Percentiles rank a stretch among this genome's conserved stretches.
Conservation (phyloP, 148 eudicot genomes). For the Rhododendron henanense region DNA sequence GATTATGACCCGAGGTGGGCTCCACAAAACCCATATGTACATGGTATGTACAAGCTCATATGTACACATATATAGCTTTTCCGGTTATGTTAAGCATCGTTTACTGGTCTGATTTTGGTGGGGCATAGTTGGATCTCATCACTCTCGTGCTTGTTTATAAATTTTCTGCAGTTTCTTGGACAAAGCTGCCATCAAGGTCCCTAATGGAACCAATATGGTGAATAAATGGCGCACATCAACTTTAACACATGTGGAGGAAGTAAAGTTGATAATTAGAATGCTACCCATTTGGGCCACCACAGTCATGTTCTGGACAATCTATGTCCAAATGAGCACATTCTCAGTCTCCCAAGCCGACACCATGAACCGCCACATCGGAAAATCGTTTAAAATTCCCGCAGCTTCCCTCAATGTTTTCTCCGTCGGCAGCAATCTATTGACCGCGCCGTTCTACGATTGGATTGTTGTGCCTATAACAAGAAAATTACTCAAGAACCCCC, state of each 20-base stretch:
- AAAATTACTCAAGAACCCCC: background rate
- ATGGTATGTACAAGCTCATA: too few species aligned
- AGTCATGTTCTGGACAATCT: slow-evolving; percentile 71
- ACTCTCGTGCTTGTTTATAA: background rate
- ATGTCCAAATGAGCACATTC: slow-evolving; percentile 90
- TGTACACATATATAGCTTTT: too few species aligned
- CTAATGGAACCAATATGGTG: slow-evolving; percentile 8
- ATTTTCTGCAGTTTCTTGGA: slow-evolving; percentile 54
- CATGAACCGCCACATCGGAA: slow-evolving; percentile 73
- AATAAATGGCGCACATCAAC: slow-evolving; percentile 45
- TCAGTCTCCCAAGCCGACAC: slow-evolving; percentile 87
- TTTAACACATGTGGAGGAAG: slow-evolving; percentile 85
- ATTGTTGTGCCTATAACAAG: background rate
- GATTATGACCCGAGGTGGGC: too few species aligned
- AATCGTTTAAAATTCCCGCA: slow-evolving; percentile 62
- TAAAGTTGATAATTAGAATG: slow-evolving; percentile 70
- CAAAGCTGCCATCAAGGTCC: slow-evolving; percentile 72
- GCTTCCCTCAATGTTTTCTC: slow-evolving; percentile 76
- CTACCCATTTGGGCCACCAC: slow-evolving; percentile 93
- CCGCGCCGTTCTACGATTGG: slow-evolving; percentile 45
- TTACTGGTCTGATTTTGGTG: background rate
- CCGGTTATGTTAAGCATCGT: background rate
- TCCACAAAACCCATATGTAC: too few species aligned
- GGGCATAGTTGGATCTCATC: background rate
- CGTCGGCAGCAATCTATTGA: slow-evolving; percentile 66